Evolutionary conservation across 1,284 basidiomycete genomes (phyloP).

Genomic region (Sphagnurus paluster): DNA sequence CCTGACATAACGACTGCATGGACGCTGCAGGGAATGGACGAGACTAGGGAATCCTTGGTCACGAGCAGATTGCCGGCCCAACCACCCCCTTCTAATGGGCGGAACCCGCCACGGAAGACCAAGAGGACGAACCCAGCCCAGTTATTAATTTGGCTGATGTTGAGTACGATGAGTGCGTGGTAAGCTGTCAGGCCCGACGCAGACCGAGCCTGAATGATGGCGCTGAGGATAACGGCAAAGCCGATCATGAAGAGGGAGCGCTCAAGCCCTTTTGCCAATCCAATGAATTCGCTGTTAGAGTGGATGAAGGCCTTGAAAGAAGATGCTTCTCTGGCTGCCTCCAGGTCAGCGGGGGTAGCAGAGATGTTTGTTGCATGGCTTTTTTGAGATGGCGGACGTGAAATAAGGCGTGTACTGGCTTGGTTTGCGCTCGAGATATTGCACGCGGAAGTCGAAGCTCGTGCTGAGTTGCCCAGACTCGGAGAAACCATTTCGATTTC

Average conservation of each 20-base stretch:
- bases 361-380: neutral
- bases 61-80: neutral
- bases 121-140: slow-evolving; percentile 7
- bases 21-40: neutral
- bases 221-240: slow-evolving; percentile 5
- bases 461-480: neutral
- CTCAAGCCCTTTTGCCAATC: slow-evolving; percentile 1
- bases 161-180: slow-evolving; percentile 3
- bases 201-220: neutral
- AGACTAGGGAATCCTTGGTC: neutral
- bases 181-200: neutral
- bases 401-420: too few species aligned
- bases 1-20: slow-evolving; percentile 5
- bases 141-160: slow-evolving; percentile 8
- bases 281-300: neutral
- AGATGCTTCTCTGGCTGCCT: neutral
- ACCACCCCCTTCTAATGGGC: neutral
- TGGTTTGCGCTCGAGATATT: neutral
- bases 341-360: neutral
- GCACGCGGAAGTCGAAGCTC: neutral
- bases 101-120: neutral
- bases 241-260: slow-evolving; percentile 7
- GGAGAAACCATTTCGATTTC: neutral
- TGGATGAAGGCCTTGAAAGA: neutral
- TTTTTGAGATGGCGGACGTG: neutral